These are phyloP conservation scores for Epithele typhae DNA, from an alignment of 768 basidiomycete species.

Conservation along the genomic window DNA sequence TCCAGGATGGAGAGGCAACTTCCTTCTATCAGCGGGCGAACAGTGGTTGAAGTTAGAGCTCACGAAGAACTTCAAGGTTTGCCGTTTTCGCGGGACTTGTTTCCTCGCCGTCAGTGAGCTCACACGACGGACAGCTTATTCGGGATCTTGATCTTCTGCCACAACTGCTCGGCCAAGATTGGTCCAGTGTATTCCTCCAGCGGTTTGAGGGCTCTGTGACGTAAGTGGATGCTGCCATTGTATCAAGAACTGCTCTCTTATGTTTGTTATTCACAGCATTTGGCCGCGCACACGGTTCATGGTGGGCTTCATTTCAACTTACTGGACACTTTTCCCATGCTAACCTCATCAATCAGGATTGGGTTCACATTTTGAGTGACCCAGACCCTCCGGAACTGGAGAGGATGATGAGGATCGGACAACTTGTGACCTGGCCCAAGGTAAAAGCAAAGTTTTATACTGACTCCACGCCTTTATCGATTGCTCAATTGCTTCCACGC, in stretches of 20 bases:
- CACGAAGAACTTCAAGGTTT: conserved; percentile 90
- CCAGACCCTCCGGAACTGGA: conserved; percentile 76
- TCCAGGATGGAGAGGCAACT: conserved; percentile 92
- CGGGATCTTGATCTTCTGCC: conserved; percentile 95
- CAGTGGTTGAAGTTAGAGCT: conserved; percentile 95
- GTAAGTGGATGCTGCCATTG: conserved; percentile 40
- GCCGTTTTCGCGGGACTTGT: conserved; percentile 1
- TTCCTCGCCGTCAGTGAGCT: conserved; percentile 2
- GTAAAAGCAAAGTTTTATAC: conserved; percentile 33
- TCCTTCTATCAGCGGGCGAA: conserved; percentile 85
- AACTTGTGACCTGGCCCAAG: conserved; percentile 96
- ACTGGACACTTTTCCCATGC: not conserved
- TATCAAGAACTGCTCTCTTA: too few species aligned
- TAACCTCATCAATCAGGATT: conserved; percentile 50
- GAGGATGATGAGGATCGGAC: conserved; percentile 83
- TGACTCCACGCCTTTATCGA: too few species aligned
- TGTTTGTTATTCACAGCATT: conserved; percentile 44
- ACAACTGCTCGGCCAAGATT: conserved; percentile 89
- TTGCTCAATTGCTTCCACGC: too few species aligned
- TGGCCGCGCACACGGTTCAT: conserved; percentile 80
- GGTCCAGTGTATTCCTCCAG: conserved; percentile 95
- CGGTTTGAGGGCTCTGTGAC: conserved; percentile 87
- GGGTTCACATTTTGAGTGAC: conserved; percentile 80
- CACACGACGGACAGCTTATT: conserved; percentile 56
- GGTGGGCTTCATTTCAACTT: conserved; percentile 36